Evolutionary conservation across 495 filamentous ascomycete species (phyloP), one percentile per base, ranked within the genome.

Genomic region (Xanthoparmelia taractica): DNA sequence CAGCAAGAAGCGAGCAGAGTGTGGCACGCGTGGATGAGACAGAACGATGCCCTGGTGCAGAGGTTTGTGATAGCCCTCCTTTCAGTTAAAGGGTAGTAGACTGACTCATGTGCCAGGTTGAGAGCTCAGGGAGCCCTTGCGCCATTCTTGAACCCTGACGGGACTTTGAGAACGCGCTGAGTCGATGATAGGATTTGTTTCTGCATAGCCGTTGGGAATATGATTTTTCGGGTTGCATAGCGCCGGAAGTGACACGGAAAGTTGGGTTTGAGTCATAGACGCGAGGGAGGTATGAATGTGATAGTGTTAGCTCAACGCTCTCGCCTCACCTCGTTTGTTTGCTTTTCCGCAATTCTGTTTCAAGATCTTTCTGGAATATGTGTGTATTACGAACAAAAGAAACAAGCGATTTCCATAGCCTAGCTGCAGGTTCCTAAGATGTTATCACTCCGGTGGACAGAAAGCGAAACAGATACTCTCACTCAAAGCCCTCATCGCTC

Each of bases 1-100:
- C 34, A 59, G 25, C 40, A 43, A 31, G 61, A 63, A 59, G 61
- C 61, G 45, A 58, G n/a, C 8, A 41, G 3, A 3, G 55, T 63
- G n/a, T 63, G 54, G 40, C 25, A 58, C 13, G 55, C 41, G 18
- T 63, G 61, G 61, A n/a, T 63, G 23, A 8, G 3, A 4, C 56
- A 63, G 10, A 63, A 33, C 11, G 55, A 58, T 37, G 37, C 54
- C 1, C 40, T 63, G 1, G 55, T 63, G 18, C 40, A 34, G 11
- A 8, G 41, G 61, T 63, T 40, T 23, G 41, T 37, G 2, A 0
- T 25, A 10, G n/a, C n/a, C 20, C 37, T 34, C 2, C 18, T n/a
- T 8, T 2, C 17, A 17, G 3, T 34, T 38, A 33, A 20, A 25
- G 34, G 48, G 61, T 50, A 31, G 23, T 41, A 4, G 36, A 36